A percentile compares a stretch with the other conserved stretches of the same genome.
phyloP scores from a whole-genome alignment of 1,284 basidiomycete genomes.

The Marasmius tenuissimus region DNA sequence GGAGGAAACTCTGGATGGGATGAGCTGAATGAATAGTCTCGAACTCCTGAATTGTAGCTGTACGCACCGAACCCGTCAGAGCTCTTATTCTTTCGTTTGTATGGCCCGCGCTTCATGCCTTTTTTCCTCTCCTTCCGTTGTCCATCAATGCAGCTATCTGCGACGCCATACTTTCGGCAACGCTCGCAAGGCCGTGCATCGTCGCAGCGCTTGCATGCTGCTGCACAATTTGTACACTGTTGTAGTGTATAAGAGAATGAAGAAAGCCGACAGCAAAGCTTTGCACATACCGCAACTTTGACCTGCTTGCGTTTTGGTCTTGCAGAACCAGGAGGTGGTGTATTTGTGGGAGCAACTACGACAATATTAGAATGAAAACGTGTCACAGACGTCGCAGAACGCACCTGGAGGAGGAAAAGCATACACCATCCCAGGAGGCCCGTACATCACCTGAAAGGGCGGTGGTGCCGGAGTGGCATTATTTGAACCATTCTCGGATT shows the following conservation, averaged over 20 bases:
- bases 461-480: slow-evolving; percentile 2
- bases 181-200: slow-evolving; percentile 78
- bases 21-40: slow-evolving; percentile 7
- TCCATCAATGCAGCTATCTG: slow-evolving; percentile 70
- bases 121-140: slow-evolving; percentile 83
- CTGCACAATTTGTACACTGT: slow-evolving; percentile 83
- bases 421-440: slow-evolving; percentile 12
- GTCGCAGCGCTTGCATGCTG: slow-evolving; percentile 85
- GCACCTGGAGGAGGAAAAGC: slow-evolving; percentile 13
- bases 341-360: slow-evolving; percentile 25
- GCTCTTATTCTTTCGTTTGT: slow-evolving; percentile 71
- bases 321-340: slow-evolving; percentile 23
- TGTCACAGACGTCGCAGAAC: not conserved
- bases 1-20: slow-evolving; percentile 6
- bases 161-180: slow-evolving; percentile 78
- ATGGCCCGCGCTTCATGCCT: slow-evolving; percentile 84
- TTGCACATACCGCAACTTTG: slow-evolving; percentile 75
- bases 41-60: not conserved
- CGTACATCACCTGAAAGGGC: slow-evolving; percentile 12
- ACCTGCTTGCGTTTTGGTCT: slow-evolving; percentile 79
- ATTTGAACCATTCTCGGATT: slow-evolving; percentile 5
- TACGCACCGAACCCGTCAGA: slow-evolving; percentile 16
- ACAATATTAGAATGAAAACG: not conserved
- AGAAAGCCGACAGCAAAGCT: slow-evolving; percentile 6
- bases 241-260: not conserved